Evolutionary conservation across 2,329 filamentous ascomycete genomes (phyloP).

Genomic region (Massarina eburnea): DNA sequence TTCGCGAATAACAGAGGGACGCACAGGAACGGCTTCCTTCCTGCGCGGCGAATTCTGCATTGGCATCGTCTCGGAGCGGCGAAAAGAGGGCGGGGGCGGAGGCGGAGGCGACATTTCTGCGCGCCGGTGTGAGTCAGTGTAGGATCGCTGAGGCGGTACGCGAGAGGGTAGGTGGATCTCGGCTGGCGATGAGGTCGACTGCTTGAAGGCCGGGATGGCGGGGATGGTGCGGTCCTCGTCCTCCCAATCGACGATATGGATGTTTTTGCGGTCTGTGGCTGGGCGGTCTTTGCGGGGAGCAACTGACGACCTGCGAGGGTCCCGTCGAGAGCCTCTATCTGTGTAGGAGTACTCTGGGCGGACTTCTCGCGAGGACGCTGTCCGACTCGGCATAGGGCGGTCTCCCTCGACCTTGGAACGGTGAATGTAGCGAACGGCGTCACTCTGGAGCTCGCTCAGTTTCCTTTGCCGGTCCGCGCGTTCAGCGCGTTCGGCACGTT

Average conservation of each 20-base stretch:
- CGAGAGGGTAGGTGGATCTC: constrained; percentile 30
- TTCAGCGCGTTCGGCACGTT: neutral
- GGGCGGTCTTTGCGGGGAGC: constrained; percentile 35
- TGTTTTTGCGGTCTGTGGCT: constrained; percentile 27
- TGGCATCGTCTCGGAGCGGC: constrained; percentile 49
- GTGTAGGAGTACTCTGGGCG: constrained; percentile 26
- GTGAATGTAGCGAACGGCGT: constrained; percentile 34
- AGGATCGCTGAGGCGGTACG: constrained; percentile 30
- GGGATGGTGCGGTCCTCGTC: constrained; percentile 20
- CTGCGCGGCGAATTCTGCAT: constrained; percentile 25
- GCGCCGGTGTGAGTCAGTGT: constrained; percentile 31
- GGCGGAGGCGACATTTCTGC: constrained; percentile 38
- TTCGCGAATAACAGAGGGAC: constrained; percentile 34
- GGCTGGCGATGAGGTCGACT: constrained; percentile 41
- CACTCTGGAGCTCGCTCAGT: constrained; percentile 25
- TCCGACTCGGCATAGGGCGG: constrained; percentile 30
- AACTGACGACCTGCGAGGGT: constrained; percentile 39
- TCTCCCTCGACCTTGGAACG: constrained; percentile 28
- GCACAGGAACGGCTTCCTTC: constrained; percentile 23
- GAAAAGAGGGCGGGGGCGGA: constrained; percentile 38
- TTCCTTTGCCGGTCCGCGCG: constrained; percentile 24
- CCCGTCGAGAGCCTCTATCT: constrained; percentile 26
- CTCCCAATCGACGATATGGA: constrained; percentile 39
- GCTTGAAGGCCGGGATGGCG: constrained; percentile 39
- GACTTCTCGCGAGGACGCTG: constrained; percentile 33